A percentile compares a stretch with the other conserved stretches of the same genome.
These are phyloP conservation scores for Gossypium raimondii DNA, from an alignment of 345 rosid genomes.

Conservation along the genomic window DNA sequence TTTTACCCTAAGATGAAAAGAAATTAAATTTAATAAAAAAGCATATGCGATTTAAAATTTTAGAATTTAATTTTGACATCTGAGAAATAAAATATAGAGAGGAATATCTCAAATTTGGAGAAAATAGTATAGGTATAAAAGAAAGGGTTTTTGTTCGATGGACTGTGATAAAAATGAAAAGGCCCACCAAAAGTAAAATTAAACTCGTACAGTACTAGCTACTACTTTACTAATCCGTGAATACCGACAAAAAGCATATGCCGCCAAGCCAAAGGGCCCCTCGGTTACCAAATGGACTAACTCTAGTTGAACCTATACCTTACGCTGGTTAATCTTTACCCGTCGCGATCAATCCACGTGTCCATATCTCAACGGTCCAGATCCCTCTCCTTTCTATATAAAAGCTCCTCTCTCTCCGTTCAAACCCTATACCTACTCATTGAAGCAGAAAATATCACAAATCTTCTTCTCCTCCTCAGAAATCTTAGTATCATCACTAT, in stretches of 20 bases:
- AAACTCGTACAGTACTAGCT: background rate
- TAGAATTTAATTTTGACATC: no score
- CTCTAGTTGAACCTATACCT: constrained; percentile 31
- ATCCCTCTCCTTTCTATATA: constrained; percentile 30
- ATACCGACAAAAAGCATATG: constrained; percentile 27
- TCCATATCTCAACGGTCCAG: constrained; percentile 10
- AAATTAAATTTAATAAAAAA: no score
- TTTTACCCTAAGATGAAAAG: no score
- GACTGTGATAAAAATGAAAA: background rate
- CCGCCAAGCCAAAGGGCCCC: constrained; percentile 1
- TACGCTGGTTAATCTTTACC: constrained; percentile 20
- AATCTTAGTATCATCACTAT: constrained; percentile 7
- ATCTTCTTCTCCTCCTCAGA: no score
- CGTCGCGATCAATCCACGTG: constrained; percentile 43
- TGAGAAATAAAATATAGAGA: no score
- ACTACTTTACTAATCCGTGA: background rate
- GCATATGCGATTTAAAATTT: no score
- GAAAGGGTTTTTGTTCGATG: background rate
- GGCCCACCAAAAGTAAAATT: background rate
- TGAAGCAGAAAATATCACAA: background rate
- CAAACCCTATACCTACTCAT: constrained; percentile 24
- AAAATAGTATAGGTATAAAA: background rate
- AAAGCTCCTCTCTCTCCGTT: background rate
- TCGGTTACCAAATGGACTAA: constrained; percentile 28
- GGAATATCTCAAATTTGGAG: no score